Conservation (phyloP, 2,329 filamentous ascomycete species). For the Spiromastix sp. region DNA sequence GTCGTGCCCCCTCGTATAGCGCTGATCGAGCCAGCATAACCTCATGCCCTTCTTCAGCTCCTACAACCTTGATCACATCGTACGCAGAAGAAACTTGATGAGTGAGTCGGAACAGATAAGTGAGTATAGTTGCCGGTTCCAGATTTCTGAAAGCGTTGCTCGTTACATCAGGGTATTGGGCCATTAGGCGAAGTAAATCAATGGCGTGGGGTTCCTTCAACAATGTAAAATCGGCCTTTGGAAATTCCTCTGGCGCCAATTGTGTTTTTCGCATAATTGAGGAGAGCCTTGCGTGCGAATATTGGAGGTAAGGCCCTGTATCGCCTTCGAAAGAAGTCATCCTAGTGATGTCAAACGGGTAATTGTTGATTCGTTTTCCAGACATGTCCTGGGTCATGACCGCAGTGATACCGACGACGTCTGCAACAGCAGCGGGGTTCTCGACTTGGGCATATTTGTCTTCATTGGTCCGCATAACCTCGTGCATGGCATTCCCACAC, state of each 20-base stretch:
- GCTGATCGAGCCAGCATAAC: constrained; percentile 37
- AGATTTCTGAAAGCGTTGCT: constrained; percentile 75
- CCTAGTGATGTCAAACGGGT: constrained; percentile 66
- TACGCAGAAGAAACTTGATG: constrained; percentile 9
- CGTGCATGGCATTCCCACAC: constrained; percentile 79
- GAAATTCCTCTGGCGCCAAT: constrained; percentile 48
- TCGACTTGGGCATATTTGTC: constrained; percentile 74
- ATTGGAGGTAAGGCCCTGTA: constrained; percentile 77
- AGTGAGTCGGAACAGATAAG: constrained; percentile 54
- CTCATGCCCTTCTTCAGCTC: constrained; percentile 39
- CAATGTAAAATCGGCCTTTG: constrained; percentile 54
- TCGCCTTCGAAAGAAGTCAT: constrained; percentile 81
- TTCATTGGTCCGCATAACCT: constrained; percentile 75
- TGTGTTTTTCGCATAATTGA: constrained; percentile 49
- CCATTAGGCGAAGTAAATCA: constrained; percentile 64
- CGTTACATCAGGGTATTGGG: constrained; percentile 77
- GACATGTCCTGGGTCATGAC: constrained; percentile 93
- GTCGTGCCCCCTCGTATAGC: constrained; percentile 44
- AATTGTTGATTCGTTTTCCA: constrained; percentile 61
- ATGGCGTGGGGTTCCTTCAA: constrained; percentile 62
- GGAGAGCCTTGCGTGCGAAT: constrained; percentile 63
- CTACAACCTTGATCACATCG: constrained; percentile 33
- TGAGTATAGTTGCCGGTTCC: constrained; percentile 59
- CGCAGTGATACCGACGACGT: constrained; percentile 71
- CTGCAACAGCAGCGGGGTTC: constrained; percentile 63